A percentile compares a stretch with the other conserved stretches of the same genome.
These are phyloP conservation scores for Setaria italica DNA, from an alignment of 202 grass and related monocot genomes.

Conservation along the genomic window DNA sequence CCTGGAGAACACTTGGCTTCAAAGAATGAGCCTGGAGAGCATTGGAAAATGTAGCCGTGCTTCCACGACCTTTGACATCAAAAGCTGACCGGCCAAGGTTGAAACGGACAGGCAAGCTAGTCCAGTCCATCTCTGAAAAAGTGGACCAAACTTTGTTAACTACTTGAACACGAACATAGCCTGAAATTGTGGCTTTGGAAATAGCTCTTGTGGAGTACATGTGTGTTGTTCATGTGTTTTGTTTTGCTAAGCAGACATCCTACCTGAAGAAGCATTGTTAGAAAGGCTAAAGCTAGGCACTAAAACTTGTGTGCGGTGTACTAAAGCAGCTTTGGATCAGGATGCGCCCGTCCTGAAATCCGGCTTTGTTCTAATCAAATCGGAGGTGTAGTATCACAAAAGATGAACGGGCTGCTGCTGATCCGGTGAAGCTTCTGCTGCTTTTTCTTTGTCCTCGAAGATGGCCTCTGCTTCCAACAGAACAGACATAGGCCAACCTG, in stretches of 20 bases:
- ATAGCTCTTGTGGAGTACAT: neutral
- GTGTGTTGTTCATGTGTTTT: neutral
- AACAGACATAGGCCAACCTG: slow-evolving; percentile 46
- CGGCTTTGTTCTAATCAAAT: slow-evolving; percentile 60
- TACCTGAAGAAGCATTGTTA: slow-evolving; percentile 37
- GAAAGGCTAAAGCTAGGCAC: slow-evolving; percentile 48
- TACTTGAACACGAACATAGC: neutral
- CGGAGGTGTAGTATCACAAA: slow-evolving; percentile 14
- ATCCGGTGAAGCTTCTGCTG: slow-evolving; percentile 55
- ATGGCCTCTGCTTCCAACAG: slow-evolving; percentile 30
- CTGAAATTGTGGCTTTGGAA: slow-evolving; percentile 9
- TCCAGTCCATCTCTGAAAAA: slow-evolving; percentile 4
- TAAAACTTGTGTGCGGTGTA: slow-evolving; percentile 34
- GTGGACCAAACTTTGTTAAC: neutral
- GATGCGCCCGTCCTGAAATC: slow-evolving; percentile 45
- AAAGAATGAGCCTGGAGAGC: slow-evolving; percentile 11
- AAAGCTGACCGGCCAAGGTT: slow-evolving; percentile 32
- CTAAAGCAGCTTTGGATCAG: slow-evolving; percentile 54
- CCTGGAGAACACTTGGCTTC: slow-evolving; percentile 17
- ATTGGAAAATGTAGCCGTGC: slow-evolving; percentile 15
- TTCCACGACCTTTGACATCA: slow-evolving; percentile 34
- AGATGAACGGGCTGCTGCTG: slow-evolving; percentile 8
- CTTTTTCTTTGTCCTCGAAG: slow-evolving; percentile 25
- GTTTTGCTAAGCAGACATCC: slow-evolving; percentile 10
- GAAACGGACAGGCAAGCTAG: neutral